These are phyloP conservation scores for Rhodosporidiobolus sp. DNA, from an alignment of 768 basidiomycete species.

Conservation along the genomic window DNA sequence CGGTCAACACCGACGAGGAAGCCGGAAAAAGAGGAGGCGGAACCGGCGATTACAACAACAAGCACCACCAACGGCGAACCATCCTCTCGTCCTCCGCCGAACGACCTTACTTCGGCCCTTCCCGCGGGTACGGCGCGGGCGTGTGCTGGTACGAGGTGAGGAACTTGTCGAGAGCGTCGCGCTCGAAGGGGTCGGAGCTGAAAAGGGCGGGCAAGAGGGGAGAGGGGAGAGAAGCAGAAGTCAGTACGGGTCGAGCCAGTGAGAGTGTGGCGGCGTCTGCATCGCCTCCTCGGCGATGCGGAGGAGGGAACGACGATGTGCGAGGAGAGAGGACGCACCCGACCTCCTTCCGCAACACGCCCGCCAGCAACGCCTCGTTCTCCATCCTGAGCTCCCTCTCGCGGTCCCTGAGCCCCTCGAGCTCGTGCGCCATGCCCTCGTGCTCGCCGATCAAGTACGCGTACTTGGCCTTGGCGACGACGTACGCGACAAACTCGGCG, in stretches of 20 bases:
- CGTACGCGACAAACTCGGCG: slow-evolving; percentile 58
- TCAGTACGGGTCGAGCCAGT: too few species aligned
- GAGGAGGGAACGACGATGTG: neutral
- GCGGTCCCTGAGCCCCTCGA: slow-evolving; percentile 59
- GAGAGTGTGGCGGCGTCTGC: neutral
- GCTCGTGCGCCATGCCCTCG: slow-evolving; percentile 63
- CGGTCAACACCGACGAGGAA: too few species aligned
- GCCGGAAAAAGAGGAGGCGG: too few species aligned
- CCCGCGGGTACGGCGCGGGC: neutral
- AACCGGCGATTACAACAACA: too few species aligned
- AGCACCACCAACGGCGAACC: too few species aligned
- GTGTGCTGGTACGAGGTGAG: slow-evolving; percentile 18
- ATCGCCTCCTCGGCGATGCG: too few species aligned
- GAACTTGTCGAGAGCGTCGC: slow-evolving; percentile 12
- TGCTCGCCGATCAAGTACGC: slow-evolving; percentile 67
- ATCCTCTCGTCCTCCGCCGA: too few species aligned
- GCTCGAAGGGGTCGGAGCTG: neutral
- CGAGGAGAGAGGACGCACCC: slow-evolving; percentile 20
- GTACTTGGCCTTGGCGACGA: slow-evolving; percentile 73
- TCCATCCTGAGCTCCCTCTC: slow-evolving; percentile 45
- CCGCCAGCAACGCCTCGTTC: slow-evolving; percentile 53
- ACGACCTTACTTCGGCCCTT: too few species aligned
- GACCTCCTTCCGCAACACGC: slow-evolving; percentile 47
- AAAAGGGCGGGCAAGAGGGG: neutral
- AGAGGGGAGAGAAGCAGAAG: too few species aligned